phyloP scores from a whole-genome alignment of 306 rosid species.

The Cucumis hystrix region DNA sequence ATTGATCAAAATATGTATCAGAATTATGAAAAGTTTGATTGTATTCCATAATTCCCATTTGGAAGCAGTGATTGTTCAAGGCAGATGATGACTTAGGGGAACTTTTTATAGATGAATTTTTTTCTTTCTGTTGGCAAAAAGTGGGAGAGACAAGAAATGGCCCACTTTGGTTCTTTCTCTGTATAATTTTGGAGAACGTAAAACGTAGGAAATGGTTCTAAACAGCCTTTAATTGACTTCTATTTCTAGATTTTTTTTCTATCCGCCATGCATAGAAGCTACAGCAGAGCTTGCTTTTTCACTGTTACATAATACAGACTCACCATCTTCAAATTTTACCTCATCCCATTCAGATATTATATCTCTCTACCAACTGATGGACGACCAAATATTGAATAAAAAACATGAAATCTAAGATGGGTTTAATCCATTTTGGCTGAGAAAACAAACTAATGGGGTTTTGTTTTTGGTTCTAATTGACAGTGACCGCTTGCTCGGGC shows the following conservation, averaged over 20 bases:
- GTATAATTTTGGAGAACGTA: neutral
- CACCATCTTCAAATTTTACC: neutral
- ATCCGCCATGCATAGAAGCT: neutral
- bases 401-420: neutral
- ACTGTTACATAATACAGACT: neutral
- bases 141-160: constrained; percentile 7
- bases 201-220: constrained; percentile 1
- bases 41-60: constrained; percentile 47
- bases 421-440: neutral
- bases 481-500: neutral
- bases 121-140: neutral
- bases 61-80: constrained; percentile 6
- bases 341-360: neutral
- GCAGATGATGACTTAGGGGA: neutral
- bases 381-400: neutral
- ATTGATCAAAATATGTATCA: neutral
- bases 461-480: neutral
- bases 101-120: neutral
- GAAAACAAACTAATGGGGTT: neutral
- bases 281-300: neutral
- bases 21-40: constrained; percentile 15
- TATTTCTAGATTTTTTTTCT: neutral
- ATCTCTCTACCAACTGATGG: neutral
- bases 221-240: constrained; percentile 2
- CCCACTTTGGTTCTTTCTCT: neutral